Evolutionary conservation across 129 eudicot genomes (phyloP).

Genomic region (Erigeron canadensis): DNA sequence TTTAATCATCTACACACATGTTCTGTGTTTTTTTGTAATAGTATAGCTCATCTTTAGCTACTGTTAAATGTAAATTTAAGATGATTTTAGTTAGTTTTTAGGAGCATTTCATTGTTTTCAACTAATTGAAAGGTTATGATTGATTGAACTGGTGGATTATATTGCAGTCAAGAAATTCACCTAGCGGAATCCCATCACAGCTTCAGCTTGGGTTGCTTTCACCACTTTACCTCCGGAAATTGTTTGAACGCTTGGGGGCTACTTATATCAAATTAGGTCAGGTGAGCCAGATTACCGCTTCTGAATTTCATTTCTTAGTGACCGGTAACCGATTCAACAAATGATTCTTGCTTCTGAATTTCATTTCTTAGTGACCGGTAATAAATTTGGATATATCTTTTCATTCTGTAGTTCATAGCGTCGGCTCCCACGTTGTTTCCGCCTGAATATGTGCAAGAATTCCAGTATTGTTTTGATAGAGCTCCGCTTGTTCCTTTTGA

Average conservation of each 20-base stretch:
- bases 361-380: background rate
- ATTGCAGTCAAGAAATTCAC: slow-evolving; percentile 62
- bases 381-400: background rate
- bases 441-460: slow-evolving; percentile 85
- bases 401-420: slow-evolving; percentile 72
- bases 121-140: slow-evolving; percentile 4
- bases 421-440: slow-evolving; percentile 98
- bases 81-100: background rate
- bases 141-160: slow-evolving; percentile 9
- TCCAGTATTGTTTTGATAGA: slow-evolving; percentile 90
- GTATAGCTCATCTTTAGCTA: slow-evolving; percentile 1
- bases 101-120: background rate
- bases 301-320: background rate
- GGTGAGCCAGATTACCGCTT: slow-evolving; percentile 38
- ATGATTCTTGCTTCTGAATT: too few species aligned
- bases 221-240: slow-evolving; percentile 80
- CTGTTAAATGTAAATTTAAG: background rate
- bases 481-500: slow-evolving; percentile 89
- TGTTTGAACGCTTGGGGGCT: slow-evolving; percentile 96
- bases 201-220: slow-evolving; percentile 89
- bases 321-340: too few species aligned
- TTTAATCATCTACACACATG: background rate
- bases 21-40: background rate
- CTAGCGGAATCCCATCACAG: slow-evolving; percentile 55
- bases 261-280: slow-evolving; percentile 96